Conservation (phyloP, 495 filamentous ascomycete genomes). For the Glonium stellatum region DNA sequence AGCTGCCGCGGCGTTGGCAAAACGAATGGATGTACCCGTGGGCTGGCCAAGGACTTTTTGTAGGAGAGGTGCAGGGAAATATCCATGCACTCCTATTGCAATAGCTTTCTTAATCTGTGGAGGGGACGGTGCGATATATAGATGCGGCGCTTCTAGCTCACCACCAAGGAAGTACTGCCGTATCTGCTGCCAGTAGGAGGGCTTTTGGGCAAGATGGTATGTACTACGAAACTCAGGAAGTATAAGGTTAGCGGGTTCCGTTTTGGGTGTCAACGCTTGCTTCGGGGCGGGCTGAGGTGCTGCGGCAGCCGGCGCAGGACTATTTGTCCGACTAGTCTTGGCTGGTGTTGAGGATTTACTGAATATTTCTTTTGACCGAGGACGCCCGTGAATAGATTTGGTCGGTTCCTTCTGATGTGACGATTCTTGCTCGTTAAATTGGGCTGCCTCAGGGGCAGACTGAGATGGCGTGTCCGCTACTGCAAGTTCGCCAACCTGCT, state of each 20-base stretch:
- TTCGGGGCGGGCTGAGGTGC: constrained; percentile 15
- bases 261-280: constrained; percentile 7
- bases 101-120: constrained; percentile 73
- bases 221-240: constrained; percentile 33
- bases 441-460: constrained; percentile 53
- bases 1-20: constrained; percentile 79
- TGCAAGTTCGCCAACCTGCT: constrained; percentile 56
- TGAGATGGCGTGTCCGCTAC: constrained; percentile 62
- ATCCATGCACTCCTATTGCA: constrained; percentile 90
- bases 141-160: constrained; percentile 50
- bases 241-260: constrained; percentile 29
- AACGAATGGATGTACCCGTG: constrained; percentile 88
- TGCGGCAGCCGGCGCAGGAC: constrained; percentile 12
- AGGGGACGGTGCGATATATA: constrained; percentile 61
- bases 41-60: constrained; percentile 87
- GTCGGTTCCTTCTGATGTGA: constrained; percentile 32
- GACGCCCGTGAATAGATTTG: constrained; percentile 24
- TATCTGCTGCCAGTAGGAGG: constrained; percentile 32
- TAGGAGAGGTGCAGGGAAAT: constrained; percentile 79
- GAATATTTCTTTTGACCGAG: constrained; percentile 11
- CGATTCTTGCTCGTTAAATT: constrained; percentile 43
- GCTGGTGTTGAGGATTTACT: constrained; percentile 21
- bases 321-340: constrained; percentile 7
- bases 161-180: constrained; percentile 28
- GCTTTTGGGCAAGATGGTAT: constrained; percentile 28